Conservation (phyloP, 371 early-diverging fungal species). For the Rhizopus stolonifer region DNA sequence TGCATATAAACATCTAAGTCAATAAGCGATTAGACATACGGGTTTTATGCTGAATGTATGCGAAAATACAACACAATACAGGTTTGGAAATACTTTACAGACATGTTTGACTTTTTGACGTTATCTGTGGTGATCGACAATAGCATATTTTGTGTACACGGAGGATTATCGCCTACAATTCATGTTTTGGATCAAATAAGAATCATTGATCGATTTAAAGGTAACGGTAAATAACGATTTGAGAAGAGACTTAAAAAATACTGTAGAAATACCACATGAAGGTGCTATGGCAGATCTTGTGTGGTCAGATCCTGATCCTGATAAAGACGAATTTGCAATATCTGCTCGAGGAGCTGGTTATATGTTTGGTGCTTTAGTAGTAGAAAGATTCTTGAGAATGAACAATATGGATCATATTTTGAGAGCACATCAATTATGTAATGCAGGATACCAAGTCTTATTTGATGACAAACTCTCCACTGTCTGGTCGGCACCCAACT, state of each 20-base stretch:
- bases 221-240: slow-evolving; percentile 31
- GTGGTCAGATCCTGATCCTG: slow-evolving; percentile 97
- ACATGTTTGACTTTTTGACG: slow-evolving; percentile 94
- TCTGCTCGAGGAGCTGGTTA: slow-evolving; percentile 95
- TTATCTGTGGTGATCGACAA: slow-evolving; percentile 91
- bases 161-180: slow-evolving; percentile 91
- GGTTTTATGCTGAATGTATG: slow-evolving; percentile 96
- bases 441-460: slow-evolving; percentile 93
- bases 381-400: slow-evolving; percentile 78
- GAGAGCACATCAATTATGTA: slow-evolving; percentile 95
- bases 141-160: slow-evolving; percentile 94
- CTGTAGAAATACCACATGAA: slow-evolving; percentile 92
- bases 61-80: slow-evolving; percentile 84
- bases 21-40: slow-evolving; percentile 72
- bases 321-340: slow-evolving; percentile 80
- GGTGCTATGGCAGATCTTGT: slow-evolving; percentile 99
- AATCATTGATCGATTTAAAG: slow-evolving; percentile 87
- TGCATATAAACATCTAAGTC: not conserved
- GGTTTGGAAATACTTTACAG: slow-evolving; percentile 94
- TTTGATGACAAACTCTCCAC: slow-evolving; percentile 86
- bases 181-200: slow-evolving; percentile 92
- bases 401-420: slow-evolving; percentile 89
- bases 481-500: slow-evolving; percentile 90
- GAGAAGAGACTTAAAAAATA: not conserved
- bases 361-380: slow-evolving; percentile 86